These are phyloP conservation scores for Clitopilus hobsonii DNA, from an alignment of 768 basidiomycete genomes.

Conservation along the genomic window DNA sequence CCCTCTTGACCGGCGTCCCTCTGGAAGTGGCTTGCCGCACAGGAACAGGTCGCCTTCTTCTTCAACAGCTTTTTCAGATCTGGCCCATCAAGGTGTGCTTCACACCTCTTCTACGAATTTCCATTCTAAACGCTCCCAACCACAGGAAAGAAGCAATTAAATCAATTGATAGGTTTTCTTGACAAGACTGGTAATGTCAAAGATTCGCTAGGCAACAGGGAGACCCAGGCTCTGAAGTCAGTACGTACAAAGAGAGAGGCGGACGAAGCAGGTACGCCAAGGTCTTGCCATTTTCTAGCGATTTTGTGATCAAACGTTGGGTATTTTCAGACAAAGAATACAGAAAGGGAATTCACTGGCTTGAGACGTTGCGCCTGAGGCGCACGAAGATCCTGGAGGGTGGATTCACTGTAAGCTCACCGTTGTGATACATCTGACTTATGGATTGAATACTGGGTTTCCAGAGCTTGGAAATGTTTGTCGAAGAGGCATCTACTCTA, in stretches of 20 bases:
- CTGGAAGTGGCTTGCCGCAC: slow-evolving; percentile 44
- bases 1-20: slow-evolving; percentile 71
- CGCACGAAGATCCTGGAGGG: slow-evolving; percentile 79
- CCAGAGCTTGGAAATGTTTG: slow-evolving; percentile 79
- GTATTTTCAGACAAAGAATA: slow-evolving; percentile 74
- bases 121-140: slow-evolving; percentile 16
- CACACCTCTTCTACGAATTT: neutral
- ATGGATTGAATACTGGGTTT: neutral
- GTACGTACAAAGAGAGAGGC: slow-evolving; percentile 86
- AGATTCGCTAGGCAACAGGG: slow-evolving; percentile 53
- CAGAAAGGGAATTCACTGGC: slow-evolving; percentile 82
- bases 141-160: slow-evolving; percentile 79
- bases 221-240: slow-evolving; percentile 64
- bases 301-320: slow-evolving; percentile 4
- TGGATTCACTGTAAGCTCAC: slow-evolving; percentile 65
- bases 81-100: slow-evolving; percentile 73
- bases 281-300: slow-evolving; percentile 2
- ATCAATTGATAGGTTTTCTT: slow-evolving; percentile 80
- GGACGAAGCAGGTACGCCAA: slow-evolving; percentile 80
- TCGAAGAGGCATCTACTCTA: slow-evolving; percentile 61
- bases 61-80: slow-evolving; percentile 79
- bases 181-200: slow-evolving; percentile 70
- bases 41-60: slow-evolving; percentile 78
- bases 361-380: slow-evolving; percentile 84
- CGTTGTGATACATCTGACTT: neutral